Evolutionary conservation across 2,329 filamentous ascomycete species (phyloP).

Genomic region (Colletotrichum orchidophilum): DNA sequence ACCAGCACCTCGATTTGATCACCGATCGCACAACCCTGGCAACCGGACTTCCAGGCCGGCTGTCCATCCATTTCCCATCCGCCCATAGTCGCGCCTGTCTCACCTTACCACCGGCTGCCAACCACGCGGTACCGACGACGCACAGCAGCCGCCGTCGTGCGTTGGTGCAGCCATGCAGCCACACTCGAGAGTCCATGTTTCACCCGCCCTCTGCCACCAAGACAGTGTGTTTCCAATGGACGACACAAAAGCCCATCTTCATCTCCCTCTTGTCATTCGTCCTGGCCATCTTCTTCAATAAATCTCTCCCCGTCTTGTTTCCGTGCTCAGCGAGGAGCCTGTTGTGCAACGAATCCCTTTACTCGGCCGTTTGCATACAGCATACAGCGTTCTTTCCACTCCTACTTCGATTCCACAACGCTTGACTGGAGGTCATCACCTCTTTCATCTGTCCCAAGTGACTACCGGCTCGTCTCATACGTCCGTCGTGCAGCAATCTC

Average conservation of each 20-base stretch:
- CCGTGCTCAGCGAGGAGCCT: not conserved
- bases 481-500: too few relatives aligned
- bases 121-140: constrained; percentile 8
- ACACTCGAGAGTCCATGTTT: constrained; percentile 23
- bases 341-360: not conserved
- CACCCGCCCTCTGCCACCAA: not conserved
- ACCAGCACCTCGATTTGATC: constrained; percentile 17
- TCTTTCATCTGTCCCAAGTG: too few relatives aligned
- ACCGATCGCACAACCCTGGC: constrained; percentile 30
- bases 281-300: not conserved
- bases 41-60: constrained; percentile 13
- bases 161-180: constrained; percentile 31
- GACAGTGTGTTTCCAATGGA: not conserved
- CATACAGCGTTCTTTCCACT: not conserved
- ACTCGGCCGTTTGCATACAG: not conserved
- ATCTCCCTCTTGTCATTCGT: not conserved
- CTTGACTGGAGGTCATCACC: too few relatives aligned
- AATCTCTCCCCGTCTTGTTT: not conserved
- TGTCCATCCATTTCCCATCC: not conserved
- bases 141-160: constrained; percentile 16
- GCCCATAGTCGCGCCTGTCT: not conserved
- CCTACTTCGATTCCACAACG: too few relatives aligned
- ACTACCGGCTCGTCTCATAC: too few relatives aligned
- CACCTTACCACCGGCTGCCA: constrained; percentile 20
- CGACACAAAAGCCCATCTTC: not conserved